Conservation (phyloP, 2,329 filamentous ascomycete genomes). For the Cryoendolithus antarcticus region DNA sequence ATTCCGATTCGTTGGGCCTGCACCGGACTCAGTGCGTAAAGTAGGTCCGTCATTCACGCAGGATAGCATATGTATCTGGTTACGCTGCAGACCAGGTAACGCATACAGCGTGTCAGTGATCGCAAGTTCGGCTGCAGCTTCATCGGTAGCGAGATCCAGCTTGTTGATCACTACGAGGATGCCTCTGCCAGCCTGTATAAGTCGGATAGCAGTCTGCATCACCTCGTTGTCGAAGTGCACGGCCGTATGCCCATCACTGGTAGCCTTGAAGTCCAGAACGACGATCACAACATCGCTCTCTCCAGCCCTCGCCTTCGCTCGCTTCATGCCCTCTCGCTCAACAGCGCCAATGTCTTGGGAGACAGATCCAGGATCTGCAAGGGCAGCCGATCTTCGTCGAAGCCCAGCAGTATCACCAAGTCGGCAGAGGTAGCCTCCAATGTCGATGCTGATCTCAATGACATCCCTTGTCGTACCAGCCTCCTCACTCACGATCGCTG, state of each 20-base stretch:
- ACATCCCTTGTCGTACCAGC: slow-evolving; percentile 91
- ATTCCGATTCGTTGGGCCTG: slow-evolving; percentile 43
- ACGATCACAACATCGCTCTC: slow-evolving; percentile 79
- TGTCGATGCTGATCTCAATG: slow-evolving; percentile 79
- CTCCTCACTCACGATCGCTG: slow-evolving; percentile 86
- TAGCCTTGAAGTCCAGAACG: slow-evolving; percentile 59
- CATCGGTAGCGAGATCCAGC: slow-evolving; percentile 39
- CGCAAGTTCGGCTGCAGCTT: slow-evolving; percentile 5
- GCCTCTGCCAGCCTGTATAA: slow-evolving; percentile 36
- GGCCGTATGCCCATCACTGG: slow-evolving; percentile 17
- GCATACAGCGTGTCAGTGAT: slow-evolving; percentile 23
- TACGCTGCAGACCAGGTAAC: slow-evolving; percentile 29
- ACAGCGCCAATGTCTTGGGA: slow-evolving; percentile 49
- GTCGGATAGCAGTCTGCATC: slow-evolving; percentile 38
- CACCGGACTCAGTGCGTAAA: slow-evolving; percentile 5
- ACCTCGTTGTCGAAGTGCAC: slow-evolving; percentile 42
- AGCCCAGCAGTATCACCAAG: slow-evolving; percentile 92
- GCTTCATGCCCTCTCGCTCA: slow-evolving; percentile 79
- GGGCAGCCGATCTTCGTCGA: slow-evolving; percentile 26
- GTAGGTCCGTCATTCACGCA: slow-evolving; percentile 37
- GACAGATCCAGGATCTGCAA: slow-evolving; percentile 4
- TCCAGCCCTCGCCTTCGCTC: slow-evolving; percentile 67
- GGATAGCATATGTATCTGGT: slow-evolving; percentile 54
- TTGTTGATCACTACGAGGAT: slow-evolving; percentile 53
- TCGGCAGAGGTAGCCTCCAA: slow-evolving; percentile 82